Percentiles rank a stretch among this genome's conserved stretches.
phyloP scores from a whole-genome alignment of 352 stramenopile genomes.

The Globisporangium solare region DNA sequence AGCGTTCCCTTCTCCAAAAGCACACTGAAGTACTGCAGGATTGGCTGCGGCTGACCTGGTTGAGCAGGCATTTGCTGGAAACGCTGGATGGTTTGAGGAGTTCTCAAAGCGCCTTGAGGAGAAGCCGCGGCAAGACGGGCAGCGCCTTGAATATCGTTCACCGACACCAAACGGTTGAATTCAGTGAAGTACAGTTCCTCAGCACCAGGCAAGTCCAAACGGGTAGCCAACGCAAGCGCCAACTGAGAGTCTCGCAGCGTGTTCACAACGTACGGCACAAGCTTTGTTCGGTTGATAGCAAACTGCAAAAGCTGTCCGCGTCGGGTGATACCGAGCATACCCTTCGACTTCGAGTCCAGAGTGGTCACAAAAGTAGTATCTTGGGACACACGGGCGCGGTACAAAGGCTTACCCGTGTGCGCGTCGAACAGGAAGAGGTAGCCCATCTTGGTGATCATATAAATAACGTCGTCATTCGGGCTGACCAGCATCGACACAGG shows the following conservation, averaged over 20 bases:
- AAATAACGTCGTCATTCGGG: conserved; percentile 93
- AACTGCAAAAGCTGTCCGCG: conserved; percentile 97
- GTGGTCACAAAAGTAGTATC: conserved; percentile 98
- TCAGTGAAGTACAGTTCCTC: conserved; percentile 98
- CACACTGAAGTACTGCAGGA: conserved; percentile 99
- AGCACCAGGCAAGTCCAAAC: conserved; percentile 96
- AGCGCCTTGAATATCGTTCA: conserved; percentile 82
- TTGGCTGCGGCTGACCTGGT: conserved; percentile 94
- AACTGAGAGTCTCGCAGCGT: conserved; percentile 96
- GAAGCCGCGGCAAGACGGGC: conserved; percentile 90
- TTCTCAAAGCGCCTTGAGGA: conserved; percentile 91
- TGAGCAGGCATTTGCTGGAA: conserved; percentile 98
- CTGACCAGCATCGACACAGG: conserved; percentile 96
- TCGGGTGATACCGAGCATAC: conserved; percentile 97
- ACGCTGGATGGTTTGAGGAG: conserved; percentile 96
- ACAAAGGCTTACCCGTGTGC: conserved; percentile 97
- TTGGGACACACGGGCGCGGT: conserved; percentile 95
- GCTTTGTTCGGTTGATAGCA: conserved; percentile 95
- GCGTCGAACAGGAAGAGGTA: conserved; percentile 99
- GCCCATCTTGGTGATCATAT: conserved; percentile 99
- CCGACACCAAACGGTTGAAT: conserved; percentile 94
- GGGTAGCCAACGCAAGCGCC: conserved; percentile 93
- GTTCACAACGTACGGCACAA: conserved; percentile 99
- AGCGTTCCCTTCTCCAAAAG: conserved; percentile 97
- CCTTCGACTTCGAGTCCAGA: conserved; percentile 90